These are phyloP conservation scores for Vachellia collinsii DNA, from an alignment of 306 rosid genomes.

Conservation along the genomic window DNA sequence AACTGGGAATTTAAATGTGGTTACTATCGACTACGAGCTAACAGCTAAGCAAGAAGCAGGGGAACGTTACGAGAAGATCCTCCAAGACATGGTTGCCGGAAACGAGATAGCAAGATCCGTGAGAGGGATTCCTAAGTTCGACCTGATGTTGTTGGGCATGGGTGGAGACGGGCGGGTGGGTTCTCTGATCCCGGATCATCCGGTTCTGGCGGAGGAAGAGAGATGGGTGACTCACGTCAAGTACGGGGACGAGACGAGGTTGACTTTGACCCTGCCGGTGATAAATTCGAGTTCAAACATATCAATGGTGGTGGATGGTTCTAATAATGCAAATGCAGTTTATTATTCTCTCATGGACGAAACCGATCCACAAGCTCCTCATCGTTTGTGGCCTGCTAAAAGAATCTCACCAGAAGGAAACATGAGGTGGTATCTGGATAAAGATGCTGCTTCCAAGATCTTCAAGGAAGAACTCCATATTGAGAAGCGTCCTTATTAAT, in stretches of 20 bases:
- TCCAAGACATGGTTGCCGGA: neutral
- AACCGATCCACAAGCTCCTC: neutral
- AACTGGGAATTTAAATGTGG: neutral
- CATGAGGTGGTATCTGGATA: slow-evolving; percentile 65
- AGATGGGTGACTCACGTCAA: neutral
- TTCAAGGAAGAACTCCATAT: slow-evolving; percentile 25
- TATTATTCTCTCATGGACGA: slow-evolving; percentile 37
- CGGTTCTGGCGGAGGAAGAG: neutral
- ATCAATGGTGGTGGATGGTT: slow-evolving; percentile 59
- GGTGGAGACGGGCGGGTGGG: slow-evolving; percentile 72
- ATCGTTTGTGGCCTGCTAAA: neutral
- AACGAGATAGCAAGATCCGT: neutral
- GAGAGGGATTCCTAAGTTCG: neutral
- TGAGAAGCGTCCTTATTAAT: neutral
- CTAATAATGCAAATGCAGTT: slow-evolving; percentile 51
- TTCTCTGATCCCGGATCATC: slow-evolving; percentile 66
- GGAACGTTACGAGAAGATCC: neutral
- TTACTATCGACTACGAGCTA: neutral
- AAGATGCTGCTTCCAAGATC: slow-evolving; percentile 69
- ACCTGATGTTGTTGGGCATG: slow-evolving; percentile 59
- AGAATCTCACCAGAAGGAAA: slow-evolving; percentile 44
- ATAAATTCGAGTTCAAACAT: slow-evolving; percentile 58
- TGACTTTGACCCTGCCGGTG: slow-evolving; percentile 29
- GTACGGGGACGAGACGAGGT: neutral
- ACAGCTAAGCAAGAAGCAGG: neutral